Evolutionary conservation across 2,329 filamentous ascomycete genomes (phyloP).

Genomic region (Aureobasidium sp.): DNA sequence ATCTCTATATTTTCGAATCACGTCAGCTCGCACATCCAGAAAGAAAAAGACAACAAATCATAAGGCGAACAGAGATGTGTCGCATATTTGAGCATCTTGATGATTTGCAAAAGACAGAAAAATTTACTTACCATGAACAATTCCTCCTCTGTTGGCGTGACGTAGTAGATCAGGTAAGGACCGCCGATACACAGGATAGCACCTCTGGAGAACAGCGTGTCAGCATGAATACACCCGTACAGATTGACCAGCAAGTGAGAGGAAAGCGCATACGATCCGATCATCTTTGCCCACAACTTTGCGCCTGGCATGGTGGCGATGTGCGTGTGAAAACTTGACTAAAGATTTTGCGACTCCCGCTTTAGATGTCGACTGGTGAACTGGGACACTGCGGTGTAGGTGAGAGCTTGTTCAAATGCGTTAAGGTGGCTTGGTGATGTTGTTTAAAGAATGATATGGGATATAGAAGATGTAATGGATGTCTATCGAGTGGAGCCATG

Average conservation of each 20-base stretch:
- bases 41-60: background rate
- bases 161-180: constrained; percentile 72
- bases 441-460: background rate
- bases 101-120: background rate
- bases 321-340: background rate
- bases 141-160: constrained; percentile 83
- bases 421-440: background rate
- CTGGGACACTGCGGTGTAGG: too few relatives aligned
- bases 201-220: constrained; percentile 48
- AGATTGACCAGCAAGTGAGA: background rate
- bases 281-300: constrained; percentile 59
- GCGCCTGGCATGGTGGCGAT: constrained; percentile 36
- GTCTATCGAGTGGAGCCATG: background rate
- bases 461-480: constrained; percentile 14
- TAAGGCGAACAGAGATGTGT: background rate
- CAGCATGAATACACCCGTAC: constrained; percentile 1
- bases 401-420: background rate
- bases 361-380: background rate
- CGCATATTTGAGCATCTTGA: background rate
- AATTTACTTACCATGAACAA: constrained; percentile 56
- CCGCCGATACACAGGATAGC: constrained; percentile 69
- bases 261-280: constrained; percentile 52
- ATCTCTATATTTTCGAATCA: constrained; percentile 46
- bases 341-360: background rate
- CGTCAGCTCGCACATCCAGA: constrained; percentile 5